Conservation (phyloP, 495 filamentous ascomycete species). For the Neurospora tetraspora region DNA sequence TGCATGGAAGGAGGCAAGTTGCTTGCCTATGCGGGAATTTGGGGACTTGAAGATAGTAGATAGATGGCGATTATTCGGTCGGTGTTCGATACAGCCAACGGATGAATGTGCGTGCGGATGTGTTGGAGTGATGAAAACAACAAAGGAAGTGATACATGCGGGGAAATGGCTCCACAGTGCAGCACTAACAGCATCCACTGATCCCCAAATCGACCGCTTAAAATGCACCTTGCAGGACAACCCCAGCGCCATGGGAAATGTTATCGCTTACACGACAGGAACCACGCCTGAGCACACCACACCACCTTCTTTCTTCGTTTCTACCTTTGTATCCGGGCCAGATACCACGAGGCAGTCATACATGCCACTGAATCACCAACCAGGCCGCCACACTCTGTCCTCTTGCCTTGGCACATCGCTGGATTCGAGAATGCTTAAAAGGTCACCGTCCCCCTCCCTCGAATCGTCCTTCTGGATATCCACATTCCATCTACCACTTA, state of each 20-base stretch:
- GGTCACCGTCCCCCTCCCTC: not conserved
- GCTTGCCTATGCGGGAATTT: not conserved
- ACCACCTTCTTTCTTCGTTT: not conserved
- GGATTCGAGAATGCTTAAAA: not conserved
- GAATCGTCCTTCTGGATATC: not conserved
- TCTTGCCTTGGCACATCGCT: not conserved
- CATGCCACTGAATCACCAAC: not conserved
- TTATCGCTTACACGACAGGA: not conserved
- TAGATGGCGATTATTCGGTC: not conserved
- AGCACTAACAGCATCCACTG: not conserved
- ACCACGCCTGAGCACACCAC: not conserved
- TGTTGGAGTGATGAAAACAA: not conserved
- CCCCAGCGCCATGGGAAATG: not conserved
- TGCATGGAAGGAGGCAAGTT: not conserved
- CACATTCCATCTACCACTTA: not conserved
- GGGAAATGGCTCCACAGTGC: not conserved
- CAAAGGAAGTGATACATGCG: not conserved
- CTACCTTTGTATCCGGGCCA: not conserved
- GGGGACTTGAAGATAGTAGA: not conserved
- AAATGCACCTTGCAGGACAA: not conserved
- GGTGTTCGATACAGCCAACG: not conserved
- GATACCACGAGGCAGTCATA: not conserved
- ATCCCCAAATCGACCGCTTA: not conserved
- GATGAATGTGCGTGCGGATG: not conserved
- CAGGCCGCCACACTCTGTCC: not conserved